Percentiles rank a stretch among this genome's conserved stretches.
phyloP scores from a whole-genome alignment of 352 stramenopile species.

The Globisporangium carolinianum region DNA sequence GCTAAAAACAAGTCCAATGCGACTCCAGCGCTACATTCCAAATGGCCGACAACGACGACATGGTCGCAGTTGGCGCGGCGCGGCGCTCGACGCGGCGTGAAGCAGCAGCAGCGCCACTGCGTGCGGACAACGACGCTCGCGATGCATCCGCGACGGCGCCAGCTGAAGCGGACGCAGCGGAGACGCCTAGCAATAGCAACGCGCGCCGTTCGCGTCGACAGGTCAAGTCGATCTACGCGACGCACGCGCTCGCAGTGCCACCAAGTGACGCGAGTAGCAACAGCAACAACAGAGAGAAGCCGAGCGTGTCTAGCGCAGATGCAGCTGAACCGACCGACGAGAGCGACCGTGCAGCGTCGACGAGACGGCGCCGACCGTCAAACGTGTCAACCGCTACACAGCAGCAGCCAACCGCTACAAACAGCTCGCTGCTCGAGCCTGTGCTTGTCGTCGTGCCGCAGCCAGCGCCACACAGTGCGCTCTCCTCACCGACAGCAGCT shows the following conservation, averaged over 20 bases:
- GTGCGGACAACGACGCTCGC: neutral
- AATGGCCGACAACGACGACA: conserved; percentile 4
- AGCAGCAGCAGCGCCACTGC: neutral
- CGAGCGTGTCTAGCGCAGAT: neutral
- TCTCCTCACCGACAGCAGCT: neutral
- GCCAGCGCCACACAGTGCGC: neutral
- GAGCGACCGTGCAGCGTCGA: neutral
- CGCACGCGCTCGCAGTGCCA: conserved; percentile 4
- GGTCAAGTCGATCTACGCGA: conserved; percentile 21
- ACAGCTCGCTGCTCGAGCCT: neutral
- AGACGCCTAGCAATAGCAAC: neutral
- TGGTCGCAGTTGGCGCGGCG: neutral
- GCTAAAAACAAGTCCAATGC: no score
- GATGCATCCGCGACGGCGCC: neutral
- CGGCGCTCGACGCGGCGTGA: conserved; percentile 11
- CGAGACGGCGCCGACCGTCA: neutral
- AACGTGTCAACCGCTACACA: neutral
- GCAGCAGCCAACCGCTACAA: neutral
- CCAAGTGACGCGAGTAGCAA: neutral
- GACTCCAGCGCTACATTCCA: no score
- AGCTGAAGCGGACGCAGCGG: neutral
- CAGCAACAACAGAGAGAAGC: neutral
- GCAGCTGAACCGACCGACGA: neutral
- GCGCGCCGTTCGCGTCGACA: conserved; percentile 20
- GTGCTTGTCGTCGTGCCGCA: neutral